Conservation (phyloP, 352 stramenopile species). For the Phytopythium kandeliae region DNA sequence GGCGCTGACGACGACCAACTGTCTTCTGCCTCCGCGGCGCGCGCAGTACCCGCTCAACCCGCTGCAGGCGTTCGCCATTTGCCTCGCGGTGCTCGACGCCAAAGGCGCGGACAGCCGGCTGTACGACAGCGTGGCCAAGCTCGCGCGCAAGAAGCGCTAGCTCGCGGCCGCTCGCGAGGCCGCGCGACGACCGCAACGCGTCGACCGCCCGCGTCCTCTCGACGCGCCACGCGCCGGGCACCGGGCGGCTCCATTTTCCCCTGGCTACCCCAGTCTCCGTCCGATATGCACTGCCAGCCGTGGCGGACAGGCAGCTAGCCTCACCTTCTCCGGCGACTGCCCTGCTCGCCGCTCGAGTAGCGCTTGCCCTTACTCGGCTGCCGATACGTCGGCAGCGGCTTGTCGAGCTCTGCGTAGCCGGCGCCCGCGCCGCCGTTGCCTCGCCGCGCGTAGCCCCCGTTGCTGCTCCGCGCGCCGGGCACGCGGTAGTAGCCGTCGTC, state of each 20-base stretch:
- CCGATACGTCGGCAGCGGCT: conserved; percentile 27
- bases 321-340: conserved; percentile 11
- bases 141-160: conserved; percentile 25
- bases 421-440: conserved; percentile 16
- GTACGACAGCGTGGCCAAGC: conserved; percentile 36
- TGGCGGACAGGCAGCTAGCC: no score
- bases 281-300: no score
- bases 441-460: conserved; percentile 5
- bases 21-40: background rate
- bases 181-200: no score
- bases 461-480: conserved; percentile 13
- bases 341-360: conserved; percentile 16
- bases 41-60: conserved; percentile 71
- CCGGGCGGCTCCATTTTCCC: no score
- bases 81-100: conserved; percentile 79
- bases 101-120: conserved; percentile 56
- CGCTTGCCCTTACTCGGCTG: conserved; percentile 13
- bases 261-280: no score
- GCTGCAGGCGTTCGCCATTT: conserved; percentile 87
- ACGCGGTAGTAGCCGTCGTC: conserved; percentile 26
- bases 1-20: background rate
- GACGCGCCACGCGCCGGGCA: no score
- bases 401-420: conserved; percentile 23
- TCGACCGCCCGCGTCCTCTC: no score
- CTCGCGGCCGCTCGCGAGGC: no score